phyloP scores from a whole-genome alignment of 2,329 filamentous ascomycete species.

The Bretziella fagacearum region DNA sequence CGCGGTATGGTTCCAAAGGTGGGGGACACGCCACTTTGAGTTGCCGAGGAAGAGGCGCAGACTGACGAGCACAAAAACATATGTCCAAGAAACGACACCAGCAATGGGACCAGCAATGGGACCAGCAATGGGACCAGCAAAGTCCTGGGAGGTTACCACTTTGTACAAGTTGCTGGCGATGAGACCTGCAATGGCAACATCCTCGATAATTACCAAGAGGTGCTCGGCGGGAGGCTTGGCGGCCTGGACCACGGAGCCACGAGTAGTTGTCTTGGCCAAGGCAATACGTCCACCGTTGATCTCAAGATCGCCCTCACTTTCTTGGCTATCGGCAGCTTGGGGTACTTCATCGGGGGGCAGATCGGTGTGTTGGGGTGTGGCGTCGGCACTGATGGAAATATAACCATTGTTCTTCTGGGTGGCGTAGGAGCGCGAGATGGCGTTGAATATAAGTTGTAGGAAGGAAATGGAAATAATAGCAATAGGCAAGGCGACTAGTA shows the following conservation, averaged over 20 bases:
- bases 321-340: constrained; percentile 31
- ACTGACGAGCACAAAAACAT: constrained; percentile 56
- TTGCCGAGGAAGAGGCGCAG: constrained; percentile 52
- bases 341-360: constrained; percentile 31
- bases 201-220: constrained; percentile 54
- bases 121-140: constrained; percentile 43
- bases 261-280: constrained; percentile 43
- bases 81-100: constrained; percentile 61
- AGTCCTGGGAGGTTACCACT: constrained; percentile 33
- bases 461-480: constrained; percentile 54
- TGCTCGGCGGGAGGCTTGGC: constrained; percentile 61
- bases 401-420: constrained; percentile 4
- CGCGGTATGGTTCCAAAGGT: constrained; percentile 86
- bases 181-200: constrained; percentile 54
- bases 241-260: constrained; percentile 49
- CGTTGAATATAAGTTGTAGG: constrained; percentile 39
- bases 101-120: constrained; percentile 39
- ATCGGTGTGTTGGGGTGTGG: constrained; percentile 32
- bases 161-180: constrained; percentile 51
- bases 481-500: constrained; percentile 66
- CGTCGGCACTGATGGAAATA: constrained; percentile 11
- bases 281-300: constrained; percentile 40
- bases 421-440: background rate
- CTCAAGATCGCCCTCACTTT: constrained; percentile 39
- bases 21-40: constrained; percentile 48